A percentile compares a stretch with the other conserved stretches of the same genome.
Evolutionary conservation across 495 filamentous ascomycete genomes (phyloP).

Genomic region (Immersiella caudata): DNA sequence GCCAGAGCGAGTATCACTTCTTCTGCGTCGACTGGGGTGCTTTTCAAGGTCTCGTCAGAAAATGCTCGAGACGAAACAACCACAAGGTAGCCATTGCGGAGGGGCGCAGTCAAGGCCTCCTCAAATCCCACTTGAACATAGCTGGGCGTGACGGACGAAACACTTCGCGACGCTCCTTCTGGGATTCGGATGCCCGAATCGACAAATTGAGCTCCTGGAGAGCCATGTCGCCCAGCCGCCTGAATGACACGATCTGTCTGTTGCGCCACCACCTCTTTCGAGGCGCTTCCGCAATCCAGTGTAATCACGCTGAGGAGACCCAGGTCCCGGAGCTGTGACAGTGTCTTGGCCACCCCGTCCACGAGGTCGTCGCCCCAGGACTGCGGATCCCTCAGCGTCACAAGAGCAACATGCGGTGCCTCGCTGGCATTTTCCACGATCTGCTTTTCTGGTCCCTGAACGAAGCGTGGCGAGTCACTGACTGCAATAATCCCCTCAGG

Average conservation of each 20-base stretch:
- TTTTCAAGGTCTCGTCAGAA: slow-evolving; percentile 58
- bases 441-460: slow-evolving; percentile 37
- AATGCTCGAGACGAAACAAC: slow-evolving; percentile 74
- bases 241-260: slow-evolving; percentile 75
- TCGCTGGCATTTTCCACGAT: slow-evolving; percentile 41
- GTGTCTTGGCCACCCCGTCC: slow-evolving; percentile 75
- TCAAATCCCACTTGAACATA: slow-evolving; percentile 47
- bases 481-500: slow-evolving; percentile 45
- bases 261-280: slow-evolving; percentile 52
- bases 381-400: slow-evolving; percentile 80
- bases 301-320: slow-evolving; percentile 83
- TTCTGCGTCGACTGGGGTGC: slow-evolving; percentile 60
- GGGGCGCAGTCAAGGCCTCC: slow-evolving; percentile 65
- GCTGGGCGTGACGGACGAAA: slow-evolving; percentile 27
- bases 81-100: slow-evolving; percentile 77
- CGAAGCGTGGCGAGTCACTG: slow-evolving; percentile 39
- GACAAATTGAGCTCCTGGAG: slow-evolving; percentile 67
- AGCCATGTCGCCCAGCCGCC: slow-evolving; percentile 69
- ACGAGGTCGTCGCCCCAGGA: slow-evolving; percentile 66
- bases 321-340: slow-evolving; percentile 78
- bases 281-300: slow-evolving; percentile 58
- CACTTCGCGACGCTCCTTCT: slow-evolving; percentile 30
- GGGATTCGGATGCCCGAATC: slow-evolving; percentile 60
- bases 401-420: slow-evolving; percentile 76
- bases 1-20: slow-evolving; percentile 73